phyloP scores from a whole-genome alignment of 306 rosid genomes.

The Inga oerstediana region DNA sequence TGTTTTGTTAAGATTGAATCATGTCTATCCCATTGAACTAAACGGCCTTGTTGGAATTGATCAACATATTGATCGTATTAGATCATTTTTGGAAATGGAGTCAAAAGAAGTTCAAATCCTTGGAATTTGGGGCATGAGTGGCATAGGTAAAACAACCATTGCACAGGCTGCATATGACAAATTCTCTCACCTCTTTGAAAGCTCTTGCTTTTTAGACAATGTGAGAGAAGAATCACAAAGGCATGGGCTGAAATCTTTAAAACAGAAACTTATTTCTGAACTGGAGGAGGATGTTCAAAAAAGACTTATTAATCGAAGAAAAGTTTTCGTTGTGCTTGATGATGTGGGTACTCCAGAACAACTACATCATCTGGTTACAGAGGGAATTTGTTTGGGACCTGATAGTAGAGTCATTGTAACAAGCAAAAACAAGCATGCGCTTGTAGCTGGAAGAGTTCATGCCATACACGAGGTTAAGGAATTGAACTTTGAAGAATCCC shows the following conservation, averaged over 20 bases:
- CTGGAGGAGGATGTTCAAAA: neutral
- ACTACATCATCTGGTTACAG: neutral
- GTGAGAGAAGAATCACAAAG: neutral
- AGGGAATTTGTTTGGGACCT: neutral
- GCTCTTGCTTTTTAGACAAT: conserved; percentile 19
- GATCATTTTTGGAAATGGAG: neutral
- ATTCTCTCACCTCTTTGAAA: conserved; percentile 3
- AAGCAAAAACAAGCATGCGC: conserved; percentile 9
- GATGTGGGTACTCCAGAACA: neutral
- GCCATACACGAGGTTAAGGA: conserved; percentile 20
- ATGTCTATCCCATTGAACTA: too few species aligned
- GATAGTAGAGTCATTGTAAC: conserved; percentile 35
- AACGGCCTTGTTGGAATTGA: neutral
- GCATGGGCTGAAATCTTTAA: neutral
- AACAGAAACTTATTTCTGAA: neutral
- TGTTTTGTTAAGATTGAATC: neutral
- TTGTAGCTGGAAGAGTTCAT: neutral
- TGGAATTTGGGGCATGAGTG: conserved; percentile 43
- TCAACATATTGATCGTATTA: neutral
- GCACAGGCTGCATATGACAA: neutral
- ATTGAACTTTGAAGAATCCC: neutral
- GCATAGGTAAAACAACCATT: conserved; percentile 38
- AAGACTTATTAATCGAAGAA: neutral
- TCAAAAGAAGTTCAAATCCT: neutral
- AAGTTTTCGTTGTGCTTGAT: conserved; percentile 28